phyloP scores from a whole-genome alignment of 768 basidiomycete species.

The Termitomyces sp. region DNA sequence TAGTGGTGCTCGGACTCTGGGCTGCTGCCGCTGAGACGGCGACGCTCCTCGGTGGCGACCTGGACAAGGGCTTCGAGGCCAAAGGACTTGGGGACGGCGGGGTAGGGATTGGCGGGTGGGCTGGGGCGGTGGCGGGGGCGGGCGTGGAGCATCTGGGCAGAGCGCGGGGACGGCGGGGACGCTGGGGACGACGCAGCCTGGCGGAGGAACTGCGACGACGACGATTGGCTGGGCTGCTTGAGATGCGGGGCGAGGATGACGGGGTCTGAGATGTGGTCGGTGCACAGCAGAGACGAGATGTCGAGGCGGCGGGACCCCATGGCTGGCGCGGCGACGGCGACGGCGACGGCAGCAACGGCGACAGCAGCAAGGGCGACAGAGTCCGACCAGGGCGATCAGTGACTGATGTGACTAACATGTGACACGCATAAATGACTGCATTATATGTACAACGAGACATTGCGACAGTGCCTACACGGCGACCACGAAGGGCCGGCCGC shows the following conservation, averaged over 20 bases:
- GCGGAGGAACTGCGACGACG: constrained; percentile 11
- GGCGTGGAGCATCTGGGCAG: constrained; percentile 11
- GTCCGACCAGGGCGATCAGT: background rate
- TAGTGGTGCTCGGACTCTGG: constrained; percentile 17
- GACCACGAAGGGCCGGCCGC: constrained; percentile 59
- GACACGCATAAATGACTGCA: background rate
- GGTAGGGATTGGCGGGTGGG: constrained; percentile 11
- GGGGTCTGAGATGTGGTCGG: constrained; percentile 30
- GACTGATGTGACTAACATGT: constrained; percentile 8
- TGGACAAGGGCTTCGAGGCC: constrained; percentile 67
- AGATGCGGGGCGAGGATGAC: constrained; percentile 22
- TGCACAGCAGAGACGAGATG: constrained; percentile 71
- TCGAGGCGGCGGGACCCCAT: constrained; percentile 70
- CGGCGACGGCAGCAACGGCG: background rate
- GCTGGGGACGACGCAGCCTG: constrained; percentile 8
- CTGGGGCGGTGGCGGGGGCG: constrained; percentile 10
- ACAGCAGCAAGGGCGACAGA: constrained; percentile 1
- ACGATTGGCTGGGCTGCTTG: constrained; percentile 12
- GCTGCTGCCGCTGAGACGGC: constrained; percentile 36
- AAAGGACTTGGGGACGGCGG: constrained; percentile 18
- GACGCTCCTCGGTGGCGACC: constrained; percentile 62
- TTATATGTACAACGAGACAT: constrained; percentile 88
- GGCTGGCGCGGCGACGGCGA: constrained; percentile 15
- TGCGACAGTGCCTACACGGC: constrained; percentile 70
- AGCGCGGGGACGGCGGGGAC: constrained; percentile 10